Base-by-base conservation (phyloP, 2,329 filamentous ascomycete genomes). In the Ophiostoma triangulosporum region DNA sequence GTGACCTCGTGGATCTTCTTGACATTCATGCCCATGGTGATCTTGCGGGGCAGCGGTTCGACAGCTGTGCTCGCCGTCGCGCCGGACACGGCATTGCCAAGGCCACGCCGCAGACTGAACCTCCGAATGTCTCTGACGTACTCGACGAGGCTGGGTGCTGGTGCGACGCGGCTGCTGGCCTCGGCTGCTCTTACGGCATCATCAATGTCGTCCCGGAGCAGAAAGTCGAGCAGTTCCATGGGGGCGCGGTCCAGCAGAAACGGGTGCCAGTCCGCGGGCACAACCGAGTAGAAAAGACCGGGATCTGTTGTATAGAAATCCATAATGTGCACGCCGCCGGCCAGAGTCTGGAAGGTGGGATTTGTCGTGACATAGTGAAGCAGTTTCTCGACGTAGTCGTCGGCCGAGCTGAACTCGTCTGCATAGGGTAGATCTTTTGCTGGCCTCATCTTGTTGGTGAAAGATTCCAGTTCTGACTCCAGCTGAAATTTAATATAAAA, bases 1-100 rank as follows among this genome's bases (percentile, higher is more conserved):
- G 82, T 78, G 31, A 97, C 93, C 70, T 98, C 93, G 63, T 98
- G 93, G 1, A 88, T 76, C 68, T 98, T 98, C 67, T 98, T 98
- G 17, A 85, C 80, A 58, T 88, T 95, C 93, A 98, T 98, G 4
- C 93, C 93, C 14, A 95, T 78, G 0, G 86, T 79, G 15, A 95
- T 78, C 60, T 84, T 77, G 49, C 80, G 77, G 2, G 88, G 81
- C 22, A 95, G 65, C 59, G 75, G 73, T 5, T 78, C 73, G 53
- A 77, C 22, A 5, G 29, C 29, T 2, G 48, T 9, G n/a, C 26
- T 45, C 22, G 17, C 7, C 15, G 33, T 17, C 11, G 31, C 26
- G 1, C 45, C 27, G 0, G 72, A 66, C 1, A 66, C 12, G 15
- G 27, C 27, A 14, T 31, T 48, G n/a, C 22, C 29, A 27, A 32